Conservation (phyloP, 202 grass and related monocot genomes). For the Zizania palustris region DNA sequence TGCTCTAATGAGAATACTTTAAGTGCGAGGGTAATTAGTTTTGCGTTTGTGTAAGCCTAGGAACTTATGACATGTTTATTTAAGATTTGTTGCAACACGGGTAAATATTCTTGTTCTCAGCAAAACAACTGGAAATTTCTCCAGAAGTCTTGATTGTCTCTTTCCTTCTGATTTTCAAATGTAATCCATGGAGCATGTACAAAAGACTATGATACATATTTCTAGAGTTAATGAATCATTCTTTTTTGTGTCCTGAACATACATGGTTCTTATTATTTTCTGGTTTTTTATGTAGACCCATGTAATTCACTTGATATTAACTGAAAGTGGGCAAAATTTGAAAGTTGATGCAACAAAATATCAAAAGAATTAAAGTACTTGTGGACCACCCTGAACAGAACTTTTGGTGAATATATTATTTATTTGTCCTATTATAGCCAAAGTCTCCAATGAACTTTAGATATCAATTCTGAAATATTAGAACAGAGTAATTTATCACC, state of each 20-base stretch:
- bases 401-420: constrained; percentile 18
- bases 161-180: not conserved
- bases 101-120: not conserved
- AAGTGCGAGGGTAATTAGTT: not conserved
- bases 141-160: not conserved
- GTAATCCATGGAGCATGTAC: not conserved
- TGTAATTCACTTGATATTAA: not conserved
- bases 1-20: not conserved
- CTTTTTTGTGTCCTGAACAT: not conserved
- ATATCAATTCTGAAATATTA: constrained; percentile 22
- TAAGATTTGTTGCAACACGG: not conserved
- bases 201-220: not conserved
- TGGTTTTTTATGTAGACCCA: constrained; percentile 6
- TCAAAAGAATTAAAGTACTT: not conserved
- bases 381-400: not conserved
- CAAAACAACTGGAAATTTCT: too few relatives aligned
- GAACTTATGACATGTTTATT: not conserved
- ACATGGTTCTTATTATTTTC: not conserved
- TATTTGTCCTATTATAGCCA: not conserved
- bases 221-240: not conserved
- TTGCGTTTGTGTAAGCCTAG: not conserved
- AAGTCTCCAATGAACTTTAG: too few relatives aligned
- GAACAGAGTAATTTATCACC: constrained; percentile 38
- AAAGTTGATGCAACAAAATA: not conserved
- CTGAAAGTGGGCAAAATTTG: not conserved